Percentiles rank a stretch among this genome's conserved stretches.
Conservation (phyloP, 1,284 basidiomycete species). For the Microbotryum lychnidis-dioicae region DNA sequence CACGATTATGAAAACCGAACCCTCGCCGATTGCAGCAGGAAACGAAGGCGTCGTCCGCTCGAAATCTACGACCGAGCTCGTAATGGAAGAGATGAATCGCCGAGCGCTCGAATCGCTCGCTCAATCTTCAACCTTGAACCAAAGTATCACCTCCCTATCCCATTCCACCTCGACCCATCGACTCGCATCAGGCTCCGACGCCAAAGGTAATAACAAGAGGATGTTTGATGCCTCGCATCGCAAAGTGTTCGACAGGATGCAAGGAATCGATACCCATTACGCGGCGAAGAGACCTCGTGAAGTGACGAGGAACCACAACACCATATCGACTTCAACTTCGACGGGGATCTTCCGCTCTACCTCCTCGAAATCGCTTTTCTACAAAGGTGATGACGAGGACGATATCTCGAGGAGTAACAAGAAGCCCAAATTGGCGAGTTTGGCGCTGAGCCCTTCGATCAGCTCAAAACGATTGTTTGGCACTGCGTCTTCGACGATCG, state of each 20-base stretch:
- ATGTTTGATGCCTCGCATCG: constrained; percentile 8
- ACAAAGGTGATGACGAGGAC: neutral
- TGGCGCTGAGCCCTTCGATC: too few relatives aligned
- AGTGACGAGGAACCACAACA: neutral
- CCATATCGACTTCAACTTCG: neutral
- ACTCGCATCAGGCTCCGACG: neutral
- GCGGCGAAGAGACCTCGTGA: constrained; percentile 13
- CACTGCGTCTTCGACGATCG: constrained; percentile 1
- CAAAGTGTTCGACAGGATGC: constrained; percentile 3
- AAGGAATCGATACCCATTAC: constrained; percentile 19
- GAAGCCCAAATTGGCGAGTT: too few relatives aligned
- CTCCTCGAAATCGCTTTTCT: neutral
- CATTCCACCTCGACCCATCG: neutral
- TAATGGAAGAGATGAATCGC: constrained; percentile 21
- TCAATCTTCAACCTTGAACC: neutral
- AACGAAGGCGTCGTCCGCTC: too few relatives aligned
- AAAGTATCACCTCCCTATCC: neutral
- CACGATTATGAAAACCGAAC: too few relatives aligned
- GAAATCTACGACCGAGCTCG: constrained; percentile 1
- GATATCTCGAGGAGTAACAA: neutral
- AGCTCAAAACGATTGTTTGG: too few relatives aligned
- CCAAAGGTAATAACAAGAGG: constrained; percentile 3
- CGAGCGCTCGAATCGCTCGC: constrained; percentile 2
- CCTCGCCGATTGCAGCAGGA: too few relatives aligned
- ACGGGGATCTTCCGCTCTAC: neutral